Conservation (phyloP, 148 eudicot genomes). For the Chenopodium formosanum region DNA sequence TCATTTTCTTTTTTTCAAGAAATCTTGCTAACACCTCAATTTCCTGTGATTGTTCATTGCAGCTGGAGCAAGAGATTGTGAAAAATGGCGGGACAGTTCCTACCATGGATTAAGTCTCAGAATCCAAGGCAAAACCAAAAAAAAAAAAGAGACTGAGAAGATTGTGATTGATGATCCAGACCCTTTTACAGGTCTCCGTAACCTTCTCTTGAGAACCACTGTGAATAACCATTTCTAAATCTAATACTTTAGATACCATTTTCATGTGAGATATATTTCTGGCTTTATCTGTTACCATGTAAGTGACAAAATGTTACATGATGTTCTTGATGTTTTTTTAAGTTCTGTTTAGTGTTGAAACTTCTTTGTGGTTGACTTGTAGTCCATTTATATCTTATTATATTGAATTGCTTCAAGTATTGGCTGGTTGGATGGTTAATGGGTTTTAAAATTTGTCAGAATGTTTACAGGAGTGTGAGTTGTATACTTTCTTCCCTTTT, state of each 20-base stretch:
- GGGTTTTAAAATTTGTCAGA: neutral
- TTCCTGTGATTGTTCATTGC: neutral
- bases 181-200: neutral
- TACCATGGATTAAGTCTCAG: slow-evolving; percentile 8
- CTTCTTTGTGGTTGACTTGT: neutral
- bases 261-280: slow-evolving; percentile 12
- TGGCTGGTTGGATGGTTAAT: neutral
- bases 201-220: slow-evolving; percentile 2
- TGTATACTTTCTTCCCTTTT: neutral
- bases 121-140: neutral
- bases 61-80: slow-evolving; percentile 48
- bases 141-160: neutral
- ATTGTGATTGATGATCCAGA: neutral
- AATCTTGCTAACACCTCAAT: neutral
- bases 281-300: slow-evolving; percentile 1
- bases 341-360: neutral
- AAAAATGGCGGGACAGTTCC: slow-evolving; percentile 41
- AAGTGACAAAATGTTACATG: neutral
- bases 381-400: neutral
- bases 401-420: neutral
- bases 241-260: slow-evolving; percentile 2
- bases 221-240: slow-evolving; percentile 26
- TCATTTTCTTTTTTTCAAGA: too few relatives aligned
- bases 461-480: neutral
- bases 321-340: neutral